Base-by-base conservation (phyloP, 225 moss, liverwort and hornwort genomes). In the Rhytidiadelphus loreus region DNA sequence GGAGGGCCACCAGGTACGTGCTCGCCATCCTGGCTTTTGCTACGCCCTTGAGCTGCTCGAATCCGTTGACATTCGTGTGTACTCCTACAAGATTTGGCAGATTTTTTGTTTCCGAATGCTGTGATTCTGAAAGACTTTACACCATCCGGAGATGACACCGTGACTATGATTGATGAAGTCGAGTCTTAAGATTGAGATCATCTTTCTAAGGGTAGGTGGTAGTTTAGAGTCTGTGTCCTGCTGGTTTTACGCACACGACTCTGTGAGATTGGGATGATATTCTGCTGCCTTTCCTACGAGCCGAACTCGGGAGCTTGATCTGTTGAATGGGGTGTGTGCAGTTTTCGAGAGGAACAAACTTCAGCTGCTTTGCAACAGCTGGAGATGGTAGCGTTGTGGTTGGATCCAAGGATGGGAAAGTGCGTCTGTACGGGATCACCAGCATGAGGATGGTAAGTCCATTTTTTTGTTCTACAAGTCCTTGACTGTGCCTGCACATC, bases 381-480 rank as follows among this genome's bases (percentile, higher is more conserved):
- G 98, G 98, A 74, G 96, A 97, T 88, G 97, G 98, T 24, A 95
- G 96, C 60, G 93, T 99, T 24, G 98, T 97, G 22, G 98, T 99
- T 77, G 98, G 98, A 76, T 99, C 98, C 28, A 91, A 94, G 83
- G 98, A 99, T 85, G 98, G 97, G 59, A 99, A 99, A 90, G 97
- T 99, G 85, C 95, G 98, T 61, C 88, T 99, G 58, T 99, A 99
- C 73, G 97, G 98, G 87, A 93, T 93, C 41, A 95, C 94, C 58
- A 97, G 96, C 87, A 97, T 99, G 98, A 94, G 96, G 61, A 93
- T 93, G 93, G 94, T 94, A 84, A 87, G 57, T 29, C 28, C 83
- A 26, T 82, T 28, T 5, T 78, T 29, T 70, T 62, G 57, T 61
- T 82, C 16, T 48, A 16, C 43, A 53, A 35, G 77, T 37, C 25